Percentiles rank a stretch among this genome's conserved stretches.
Evolutionary conservation across 2,329 filamentous ascomycete genomes (phyloP).

Genomic region (Diaporthe nobilis): DNA sequence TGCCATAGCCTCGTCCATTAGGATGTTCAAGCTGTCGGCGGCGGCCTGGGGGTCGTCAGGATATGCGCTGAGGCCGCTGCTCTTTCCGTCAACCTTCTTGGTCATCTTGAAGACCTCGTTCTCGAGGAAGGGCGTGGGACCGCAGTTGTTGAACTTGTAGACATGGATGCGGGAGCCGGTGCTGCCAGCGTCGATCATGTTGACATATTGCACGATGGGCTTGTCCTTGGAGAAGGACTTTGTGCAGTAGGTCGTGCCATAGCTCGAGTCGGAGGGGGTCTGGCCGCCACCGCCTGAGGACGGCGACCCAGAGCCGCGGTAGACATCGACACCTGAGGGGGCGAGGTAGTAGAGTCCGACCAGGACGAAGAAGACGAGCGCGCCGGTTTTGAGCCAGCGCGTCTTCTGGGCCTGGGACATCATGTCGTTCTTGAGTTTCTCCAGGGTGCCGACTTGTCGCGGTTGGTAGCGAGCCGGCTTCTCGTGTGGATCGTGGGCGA

Average conservation of each 20-base stretch:
- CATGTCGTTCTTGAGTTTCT: constrained; percentile 70
- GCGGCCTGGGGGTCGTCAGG: constrained; percentile 88
- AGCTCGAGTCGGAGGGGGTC: constrained; percentile 70
- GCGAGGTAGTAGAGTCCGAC: constrained; percentile 76
- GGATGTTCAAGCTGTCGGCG: constrained; percentile 87
- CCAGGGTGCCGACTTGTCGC: constrained; percentile 63
- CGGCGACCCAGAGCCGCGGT: constrained; percentile 53
- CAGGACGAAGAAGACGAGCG: constrained; percentile 71
- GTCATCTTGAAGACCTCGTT: constrained; percentile 95
- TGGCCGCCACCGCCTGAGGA: constrained; percentile 60
- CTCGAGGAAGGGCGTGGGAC: constrained; percentile 93
- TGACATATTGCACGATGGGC: constrained; percentile 95
- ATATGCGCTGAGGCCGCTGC: constrained; percentile 84
- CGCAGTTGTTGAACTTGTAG: constrained; percentile 99
- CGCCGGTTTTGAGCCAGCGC: constrained; percentile 76
- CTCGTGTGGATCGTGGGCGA: constrained; percentile 74
- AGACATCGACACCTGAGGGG: constrained; percentile 69
- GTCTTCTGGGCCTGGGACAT: constrained; percentile 76
- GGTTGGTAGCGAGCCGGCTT: constrained; percentile 73
- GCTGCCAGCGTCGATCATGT: constrained; percentile 99
- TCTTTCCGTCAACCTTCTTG: constrained; percentile 79
- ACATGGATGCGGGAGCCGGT: constrained; percentile 98
- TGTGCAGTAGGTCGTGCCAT: constrained; percentile 81
- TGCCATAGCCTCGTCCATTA: constrained; percentile 88
- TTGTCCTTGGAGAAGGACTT: constrained; percentile 89